Conservation (phyloP, 1,284 basidiomycete species). For the Serendipita sp. region DNA sequence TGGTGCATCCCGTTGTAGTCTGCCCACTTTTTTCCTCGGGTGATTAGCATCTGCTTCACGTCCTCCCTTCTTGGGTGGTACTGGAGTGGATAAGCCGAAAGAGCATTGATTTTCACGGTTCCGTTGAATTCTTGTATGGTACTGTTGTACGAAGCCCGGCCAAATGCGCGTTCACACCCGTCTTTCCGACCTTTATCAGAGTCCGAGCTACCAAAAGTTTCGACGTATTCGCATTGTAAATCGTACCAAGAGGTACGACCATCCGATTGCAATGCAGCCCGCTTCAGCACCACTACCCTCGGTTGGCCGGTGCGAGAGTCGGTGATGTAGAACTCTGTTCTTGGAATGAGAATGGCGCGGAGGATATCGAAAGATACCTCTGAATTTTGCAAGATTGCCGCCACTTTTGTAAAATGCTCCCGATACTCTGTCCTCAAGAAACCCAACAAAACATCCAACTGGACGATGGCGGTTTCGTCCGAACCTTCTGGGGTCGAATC, state of each 20-base stretch:
- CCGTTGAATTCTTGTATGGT: constrained; percentile 28
- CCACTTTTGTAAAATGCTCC: constrained; percentile 30
- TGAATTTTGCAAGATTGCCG: constrained; percentile 31
- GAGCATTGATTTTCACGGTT: constrained; percentile 31
- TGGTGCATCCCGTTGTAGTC: constrained; percentile 37
- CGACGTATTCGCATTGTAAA: constrained; percentile 3
- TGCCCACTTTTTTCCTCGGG: constrained; percentile 39
- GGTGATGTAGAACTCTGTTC: constrained; percentile 16
- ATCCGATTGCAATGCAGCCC: not conserved
- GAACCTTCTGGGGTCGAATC: not conserved
- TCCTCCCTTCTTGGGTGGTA: constrained; percentile 30
- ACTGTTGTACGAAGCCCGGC: constrained; percentile 8
- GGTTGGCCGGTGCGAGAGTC: constrained; percentile 9
- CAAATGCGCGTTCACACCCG: not conserved
- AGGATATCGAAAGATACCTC: constrained; percentile 44
- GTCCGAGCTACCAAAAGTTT: not conserved
- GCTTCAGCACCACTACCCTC: not conserved
- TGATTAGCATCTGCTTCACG: constrained; percentile 25
- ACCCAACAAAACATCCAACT: constrained; percentile 31
- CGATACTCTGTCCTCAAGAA: constrained; percentile 35
- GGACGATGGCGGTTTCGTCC: constrained; percentile 19
- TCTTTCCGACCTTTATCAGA: not conserved
- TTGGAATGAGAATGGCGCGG: constrained; percentile 37
- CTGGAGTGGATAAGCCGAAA: constrained; percentile 37
- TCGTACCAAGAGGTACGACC: not conserved